A percentile compares a stretch with the other conserved stretches of the same genome.
Conservation (phyloP, 345 rosid species). For the Punica granatum region DNA sequence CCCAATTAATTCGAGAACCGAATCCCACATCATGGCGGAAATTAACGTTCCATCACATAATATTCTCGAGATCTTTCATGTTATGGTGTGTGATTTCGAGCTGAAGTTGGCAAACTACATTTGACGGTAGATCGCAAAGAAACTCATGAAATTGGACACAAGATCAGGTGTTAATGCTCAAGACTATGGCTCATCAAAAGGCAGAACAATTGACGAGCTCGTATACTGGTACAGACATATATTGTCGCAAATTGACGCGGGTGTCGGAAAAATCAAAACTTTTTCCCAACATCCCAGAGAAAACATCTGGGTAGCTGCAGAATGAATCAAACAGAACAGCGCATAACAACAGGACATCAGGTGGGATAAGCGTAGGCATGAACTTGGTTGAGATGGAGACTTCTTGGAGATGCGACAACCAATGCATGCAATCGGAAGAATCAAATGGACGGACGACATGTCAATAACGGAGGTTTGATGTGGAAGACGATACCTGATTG, state of each 20-base stretch:
- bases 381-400: neutral
- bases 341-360: neutral
- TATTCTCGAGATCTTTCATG: neutral
- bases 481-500: neutral
- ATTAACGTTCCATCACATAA: neutral
- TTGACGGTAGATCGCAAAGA: neutral
- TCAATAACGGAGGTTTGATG: neutral
- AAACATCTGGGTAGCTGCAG: neutral
- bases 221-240: too few relatives aligned
- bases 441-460: neutral
- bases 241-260: too few relatives aligned
- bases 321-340: neutral
- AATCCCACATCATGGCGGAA: neutral
- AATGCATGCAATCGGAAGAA: too few relatives aligned
- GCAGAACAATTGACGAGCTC: too few relatives aligned
- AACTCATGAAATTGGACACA: neutral
- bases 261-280: neutral
- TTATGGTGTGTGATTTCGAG: neutral
- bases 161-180: too few relatives aligned
- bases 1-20: too few relatives aligned
- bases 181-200: too few relatives aligned
- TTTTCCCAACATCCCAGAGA: neutral
- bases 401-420: too few relatives aligned
- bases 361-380: constrained; percentile 13
- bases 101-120: neutral